Conservation (phyloP, 768 basidiomycete genomes). For the Suillus cothurnatus region DNA sequence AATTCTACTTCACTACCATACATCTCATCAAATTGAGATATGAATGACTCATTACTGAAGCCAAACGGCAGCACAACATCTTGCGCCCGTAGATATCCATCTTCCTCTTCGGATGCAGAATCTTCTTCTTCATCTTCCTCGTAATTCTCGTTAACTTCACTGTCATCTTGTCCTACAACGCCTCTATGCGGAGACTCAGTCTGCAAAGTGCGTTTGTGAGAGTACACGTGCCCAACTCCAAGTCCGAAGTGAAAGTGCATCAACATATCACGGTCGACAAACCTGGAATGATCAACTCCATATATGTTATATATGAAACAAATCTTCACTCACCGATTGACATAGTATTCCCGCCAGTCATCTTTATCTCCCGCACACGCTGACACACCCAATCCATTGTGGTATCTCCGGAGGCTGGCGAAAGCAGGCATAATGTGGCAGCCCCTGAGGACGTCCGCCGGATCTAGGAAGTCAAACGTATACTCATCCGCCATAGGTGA, state of each 20-base stretch:
- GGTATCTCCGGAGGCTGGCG: background rate
- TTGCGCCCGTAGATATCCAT: too few species aligned
- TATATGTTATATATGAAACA: background rate
- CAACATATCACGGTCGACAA: slow-evolving; percentile 3
- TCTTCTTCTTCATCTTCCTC: too few species aligned
- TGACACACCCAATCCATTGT: background rate
- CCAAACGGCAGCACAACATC: too few species aligned
- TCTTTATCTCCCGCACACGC: background rate
- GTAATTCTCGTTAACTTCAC: too few species aligned
- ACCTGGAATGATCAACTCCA: background rate
- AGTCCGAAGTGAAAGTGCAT: slow-evolving; percentile 8
- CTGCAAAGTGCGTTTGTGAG: background rate
- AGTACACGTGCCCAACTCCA: slow-evolving; percentile 4
- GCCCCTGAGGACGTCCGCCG: background rate
- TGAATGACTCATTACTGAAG: too few species aligned
- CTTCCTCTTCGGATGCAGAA: too few species aligned
- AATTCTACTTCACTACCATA: too few species aligned
- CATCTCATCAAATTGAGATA: too few species aligned
- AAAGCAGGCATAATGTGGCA: slow-evolving; percentile 2
- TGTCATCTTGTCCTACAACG: too few species aligned
- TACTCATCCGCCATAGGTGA: background rate
- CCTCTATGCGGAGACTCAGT: too few species aligned
- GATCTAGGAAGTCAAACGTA: slow-evolving; percentile 9
- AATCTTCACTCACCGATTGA: background rate
- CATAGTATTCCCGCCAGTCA: background rate